These are phyloP conservation scores for Penicillium hesseltinei DNA, from an alignment of 2,329 filamentous ascomycete species.

Conservation along the genomic window DNA sequence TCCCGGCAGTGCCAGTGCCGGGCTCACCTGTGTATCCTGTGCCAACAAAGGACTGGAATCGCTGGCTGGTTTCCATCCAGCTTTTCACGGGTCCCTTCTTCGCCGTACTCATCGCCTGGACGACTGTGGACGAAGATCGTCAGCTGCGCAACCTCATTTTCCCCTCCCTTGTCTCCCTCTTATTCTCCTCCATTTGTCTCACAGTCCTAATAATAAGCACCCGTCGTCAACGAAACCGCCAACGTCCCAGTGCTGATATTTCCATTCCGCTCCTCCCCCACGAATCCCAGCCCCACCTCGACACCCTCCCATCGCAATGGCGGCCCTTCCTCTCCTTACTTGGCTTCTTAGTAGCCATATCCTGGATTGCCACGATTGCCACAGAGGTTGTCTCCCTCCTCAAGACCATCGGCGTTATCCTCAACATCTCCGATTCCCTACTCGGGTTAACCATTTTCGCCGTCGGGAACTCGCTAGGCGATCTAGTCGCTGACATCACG, in stretches of 20 bases:
- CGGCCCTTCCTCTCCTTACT: slow-evolving; percentile 80
- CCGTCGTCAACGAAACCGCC: slow-evolving; percentile 39
- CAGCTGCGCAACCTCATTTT: slow-evolving; percentile 54
- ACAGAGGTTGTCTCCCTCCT: slow-evolving; percentile 93
- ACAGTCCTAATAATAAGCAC: slow-evolving; percentile 67
- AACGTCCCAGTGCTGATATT: neutral
- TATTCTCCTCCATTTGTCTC: slow-evolving; percentile 67
- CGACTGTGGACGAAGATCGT: slow-evolving; percentile 56
- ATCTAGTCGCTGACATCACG: slow-evolving; percentile 91
- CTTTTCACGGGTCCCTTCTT: slow-evolving; percentile 85
- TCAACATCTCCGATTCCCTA: slow-evolving; percentile 91
- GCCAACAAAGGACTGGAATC: slow-evolving; percentile 67
- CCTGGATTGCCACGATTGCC: slow-evolving; percentile 95
- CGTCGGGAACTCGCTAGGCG: slow-evolving; percentile 90
- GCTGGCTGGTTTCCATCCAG: slow-evolving; percentile 85
- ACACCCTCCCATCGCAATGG: slow-evolving; percentile 64
- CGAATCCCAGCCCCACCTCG: slow-evolving; percentile 27
- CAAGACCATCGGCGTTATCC: slow-evolving; percentile 86
- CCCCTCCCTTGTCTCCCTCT: slow-evolving; percentile 62
- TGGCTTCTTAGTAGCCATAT: slow-evolving; percentile 86
- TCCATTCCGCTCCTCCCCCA: neutral
- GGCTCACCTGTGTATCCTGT: neutral
- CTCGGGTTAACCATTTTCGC: slow-evolving; percentile 94
- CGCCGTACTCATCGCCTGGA: slow-evolving; percentile 69
- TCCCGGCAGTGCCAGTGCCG: slow-evolving; percentile 33